A percentile compares a stretch with the other conserved stretches of the same genome.
Evolutionary conservation across 306 rosid species (phyloP).

Genomic region (Acmispon strigosus): DNA sequence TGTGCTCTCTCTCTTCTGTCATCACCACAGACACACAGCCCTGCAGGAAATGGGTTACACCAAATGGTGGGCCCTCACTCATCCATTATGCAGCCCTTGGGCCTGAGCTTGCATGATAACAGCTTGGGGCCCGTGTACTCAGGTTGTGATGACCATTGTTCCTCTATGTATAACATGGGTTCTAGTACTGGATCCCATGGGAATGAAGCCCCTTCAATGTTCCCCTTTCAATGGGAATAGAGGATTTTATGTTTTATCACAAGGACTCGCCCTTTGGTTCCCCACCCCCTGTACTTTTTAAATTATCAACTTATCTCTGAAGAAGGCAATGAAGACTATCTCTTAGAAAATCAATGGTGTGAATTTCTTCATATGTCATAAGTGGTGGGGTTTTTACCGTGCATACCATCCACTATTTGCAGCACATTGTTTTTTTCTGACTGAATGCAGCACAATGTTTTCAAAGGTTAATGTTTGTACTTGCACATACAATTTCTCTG

Average conservation of each 20-base stretch:
- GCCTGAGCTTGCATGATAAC: slow-evolving; percentile 37
- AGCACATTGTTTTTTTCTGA: too few relatives aligned
- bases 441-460: too few relatives aligned
- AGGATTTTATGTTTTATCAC: background rate
- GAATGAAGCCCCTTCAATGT: slow-evolving; percentile 46
- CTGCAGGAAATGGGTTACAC: slow-evolving; percentile 42
- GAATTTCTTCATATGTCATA: background rate
- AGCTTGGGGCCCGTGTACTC: slow-evolving; percentile 43
- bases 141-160: slow-evolving; percentile 49
- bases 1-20: slow-evolving; percentile 99
- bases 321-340: background rate
- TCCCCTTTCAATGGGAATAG: slow-evolving; percentile 78
- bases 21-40: slow-evolving; percentile 66
- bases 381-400: background rate
- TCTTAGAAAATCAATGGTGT: background rate
- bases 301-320: background rate
- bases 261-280: background rate
- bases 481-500: too few relatives aligned
- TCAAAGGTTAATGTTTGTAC: too few relatives aligned
- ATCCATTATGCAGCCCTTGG: slow-evolving; percentile 50
- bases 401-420: too few relatives aligned
- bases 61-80: slow-evolving; percentile 45
- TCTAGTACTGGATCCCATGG: slow-evolving; percentile 43
- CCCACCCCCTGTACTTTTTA: background rate
- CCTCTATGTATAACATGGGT: slow-evolving; percentile 47